Conservation (phyloP, 2,329 filamentous ascomycete species). For the Pseudogymnoascus sp. region DNA sequence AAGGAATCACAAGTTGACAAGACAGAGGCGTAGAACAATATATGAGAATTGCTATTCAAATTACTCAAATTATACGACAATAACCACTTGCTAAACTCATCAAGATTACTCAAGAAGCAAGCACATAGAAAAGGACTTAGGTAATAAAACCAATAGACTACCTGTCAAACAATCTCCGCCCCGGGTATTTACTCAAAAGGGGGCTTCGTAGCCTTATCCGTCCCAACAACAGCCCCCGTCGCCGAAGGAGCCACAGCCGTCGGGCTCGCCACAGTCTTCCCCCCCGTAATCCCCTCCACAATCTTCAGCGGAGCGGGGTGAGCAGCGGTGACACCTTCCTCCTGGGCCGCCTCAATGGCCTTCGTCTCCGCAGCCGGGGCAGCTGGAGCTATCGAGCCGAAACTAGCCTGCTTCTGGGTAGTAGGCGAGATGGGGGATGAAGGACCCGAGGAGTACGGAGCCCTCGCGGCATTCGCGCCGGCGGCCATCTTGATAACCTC, state of each 20-base stretch:
- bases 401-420: not conserved
- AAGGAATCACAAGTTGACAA: not conserved
- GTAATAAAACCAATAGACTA: not conserved
- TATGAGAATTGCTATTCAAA: not conserved
- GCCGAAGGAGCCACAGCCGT: constrained; percentile 13
- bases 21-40: not conserved
- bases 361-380: not conserved
- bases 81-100: not conserved
- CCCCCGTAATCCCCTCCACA: constrained; percentile 19
- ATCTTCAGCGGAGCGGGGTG: constrained; percentile 19
- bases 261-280: constrained; percentile 22
- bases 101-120: not conserved
- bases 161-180: not conserved
- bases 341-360: not conserved
- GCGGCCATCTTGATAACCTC: constrained; percentile 48
- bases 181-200: constrained; percentile 5
- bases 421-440: constrained; percentile 9
- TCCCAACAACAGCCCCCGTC: not conserved
- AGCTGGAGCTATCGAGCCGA: not conserved
- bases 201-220: not conserved
- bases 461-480: constrained; percentile 6
- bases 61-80: not conserved
- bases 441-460: not conserved
- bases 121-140: not conserved
- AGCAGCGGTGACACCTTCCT: not conserved